Evolutionary conservation across 495 filamentous ascomycete genomes (phyloP), one percentile per base, ranked within the genome.

Genomic region (Neurospora sp.): DNA sequence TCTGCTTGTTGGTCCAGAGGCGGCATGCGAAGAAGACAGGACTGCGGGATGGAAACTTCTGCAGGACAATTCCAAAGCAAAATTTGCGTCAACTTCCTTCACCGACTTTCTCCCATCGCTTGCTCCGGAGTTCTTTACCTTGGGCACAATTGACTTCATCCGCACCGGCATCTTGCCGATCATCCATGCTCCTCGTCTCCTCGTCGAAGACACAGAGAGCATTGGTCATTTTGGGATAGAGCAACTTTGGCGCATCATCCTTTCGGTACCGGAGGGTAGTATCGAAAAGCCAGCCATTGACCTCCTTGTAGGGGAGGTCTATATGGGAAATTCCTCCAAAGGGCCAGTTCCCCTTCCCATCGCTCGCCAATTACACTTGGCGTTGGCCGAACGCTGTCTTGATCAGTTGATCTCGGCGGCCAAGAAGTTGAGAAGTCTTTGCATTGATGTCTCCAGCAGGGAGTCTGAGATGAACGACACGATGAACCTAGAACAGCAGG

Each of bases 171-270:
- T 85, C n/a, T 72, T 85, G 72, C 81, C 83, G 8, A 3, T 35
- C 53, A 66, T 66, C 12, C 53, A 66, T 66, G 27, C 53, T 35
- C 53, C 53, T 1, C 22, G 53, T 31, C 22, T 66, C 27, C 75
- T 78, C 5, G 83, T 84, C 7, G 81, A 83, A 69, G 80, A 85
- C 48, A 72, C 73, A 14, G 76, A 74, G 66, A 81, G 80, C 70
- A 79, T 84, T 48, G 72, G 80, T 39, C 82, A 89, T 27, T 83
- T 87, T 20, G 91, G 90, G 10, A 85, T 92, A 69, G 92, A 96
- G 70, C 86, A 93, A 53, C 84, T 98, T 68, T 98, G 95, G 95
- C 88, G 87, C 18, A 89, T 97, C 77, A 89, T 95, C 20, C 78
- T 97, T 68, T 89, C 86, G 22, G 90, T 92, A 14, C 89, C 89